Percentiles rank a stretch among this genome's conserved stretches.
These are phyloP conservation scores for Leccinum imitatum DNA, from an alignment of 768 basidiomycete species.

Conservation along the genomic window DNA sequence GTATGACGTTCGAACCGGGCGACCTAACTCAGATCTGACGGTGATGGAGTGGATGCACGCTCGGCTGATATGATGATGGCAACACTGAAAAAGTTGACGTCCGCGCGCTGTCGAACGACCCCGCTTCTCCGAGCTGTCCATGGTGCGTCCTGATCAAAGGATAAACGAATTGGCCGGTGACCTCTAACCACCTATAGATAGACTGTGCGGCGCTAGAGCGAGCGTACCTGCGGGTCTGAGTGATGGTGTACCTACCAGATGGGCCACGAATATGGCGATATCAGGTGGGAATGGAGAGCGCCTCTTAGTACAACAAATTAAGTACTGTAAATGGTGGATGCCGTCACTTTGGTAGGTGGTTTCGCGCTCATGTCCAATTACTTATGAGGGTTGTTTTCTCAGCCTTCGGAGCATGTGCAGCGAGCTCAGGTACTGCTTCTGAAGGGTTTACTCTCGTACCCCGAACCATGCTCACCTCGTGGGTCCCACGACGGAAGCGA, in stretches of 20 bases:
- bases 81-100: not conserved
- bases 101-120: not conserved
- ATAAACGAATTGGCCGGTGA: not conserved
- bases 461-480: not conserved
- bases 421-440: not conserved
- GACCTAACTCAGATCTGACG: not conserved
- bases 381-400: not conserved
- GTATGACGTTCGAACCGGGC: not conserved
- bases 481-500: slow-evolving; percentile 12
- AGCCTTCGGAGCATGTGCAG: not conserved
- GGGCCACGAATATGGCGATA: not conserved
- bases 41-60: not conserved
- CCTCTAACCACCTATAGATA: not conserved
- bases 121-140: not conserved
- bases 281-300: not conserved
- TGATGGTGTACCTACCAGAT: not conserved
- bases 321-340: not conserved
- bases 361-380: not conserved
- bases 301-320: not conserved
- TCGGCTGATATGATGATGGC: not conserved
- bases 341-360: not conserved
- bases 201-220: not conserved
- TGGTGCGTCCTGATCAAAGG: not conserved
- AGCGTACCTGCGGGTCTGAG: not conserved
- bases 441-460: not conserved